phyloP scores from a whole-genome alignment of 306 rosid genomes.

The Rosa lucieae region DNA sequence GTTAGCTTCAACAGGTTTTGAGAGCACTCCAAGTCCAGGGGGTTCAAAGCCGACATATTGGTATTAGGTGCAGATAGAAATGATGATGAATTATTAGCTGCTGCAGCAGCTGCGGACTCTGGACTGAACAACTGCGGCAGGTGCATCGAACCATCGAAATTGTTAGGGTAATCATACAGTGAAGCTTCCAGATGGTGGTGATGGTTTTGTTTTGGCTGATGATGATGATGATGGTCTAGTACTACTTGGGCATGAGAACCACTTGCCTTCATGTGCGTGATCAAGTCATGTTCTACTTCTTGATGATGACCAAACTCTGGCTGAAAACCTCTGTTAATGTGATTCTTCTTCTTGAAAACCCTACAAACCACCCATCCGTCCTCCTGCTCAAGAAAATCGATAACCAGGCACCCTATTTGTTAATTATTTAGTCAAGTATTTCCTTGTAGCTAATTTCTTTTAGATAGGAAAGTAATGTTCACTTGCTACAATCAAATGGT shows the following conservation, averaged over 20 bases:
- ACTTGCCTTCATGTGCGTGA: slow-evolving; percentile 45
- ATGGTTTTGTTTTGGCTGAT: slow-evolving; percentile 37
- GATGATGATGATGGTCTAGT: slow-evolving; percentile 34
- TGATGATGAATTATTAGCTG: slow-evolving; percentile 17
- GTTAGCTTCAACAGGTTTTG: slow-evolving; percentile 68
- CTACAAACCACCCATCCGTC: slow-evolving; percentile 99
- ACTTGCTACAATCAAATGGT: neutral
- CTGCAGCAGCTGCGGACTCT: slow-evolving; percentile 43
- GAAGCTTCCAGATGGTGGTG: slow-evolving; percentile 46
- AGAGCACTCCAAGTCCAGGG: slow-evolving; percentile 61
- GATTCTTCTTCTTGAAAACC: slow-evolving; percentile 87
- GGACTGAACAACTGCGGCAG: slow-evolving; percentile 88
- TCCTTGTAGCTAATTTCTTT: neutral
- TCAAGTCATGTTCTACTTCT: slow-evolving; percentile 11
- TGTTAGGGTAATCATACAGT: slow-evolving; percentile 36
- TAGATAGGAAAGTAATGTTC: neutral
- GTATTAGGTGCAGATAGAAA: slow-evolving; percentile 22
- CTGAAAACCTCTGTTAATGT: slow-evolving; percentile 49
- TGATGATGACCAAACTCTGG: slow-evolving; percentile 52
- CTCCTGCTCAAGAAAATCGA: slow-evolving; percentile 52
- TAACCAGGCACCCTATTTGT: neutral
- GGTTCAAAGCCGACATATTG: slow-evolving; percentile 32
- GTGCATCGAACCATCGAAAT: slow-evolving; percentile 68
- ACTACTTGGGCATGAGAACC: slow-evolving; percentile 23
- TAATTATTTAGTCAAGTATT: neutral